Percentiles rank a stretch among this genome's conserved stretches.
Conservation (phyloP, 2,329 filamentous ascomycete species). For the Diaporthe citrichinensis region DNA sequence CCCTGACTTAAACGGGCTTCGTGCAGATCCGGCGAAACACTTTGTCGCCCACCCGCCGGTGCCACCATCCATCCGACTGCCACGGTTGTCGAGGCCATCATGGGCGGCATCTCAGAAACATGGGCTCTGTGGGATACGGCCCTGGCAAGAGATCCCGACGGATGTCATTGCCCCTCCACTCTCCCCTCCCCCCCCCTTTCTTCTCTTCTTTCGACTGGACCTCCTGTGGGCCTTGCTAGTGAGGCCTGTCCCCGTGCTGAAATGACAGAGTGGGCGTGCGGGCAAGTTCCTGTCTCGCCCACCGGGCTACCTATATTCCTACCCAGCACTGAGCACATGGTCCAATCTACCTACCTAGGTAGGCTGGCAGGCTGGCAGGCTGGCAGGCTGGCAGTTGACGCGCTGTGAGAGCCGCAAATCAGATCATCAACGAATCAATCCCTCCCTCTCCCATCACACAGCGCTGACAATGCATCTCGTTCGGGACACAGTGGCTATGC, state of each 20-base stretch:
- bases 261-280: background rate
- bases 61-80: background rate
- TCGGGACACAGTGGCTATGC: background rate
- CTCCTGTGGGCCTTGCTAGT: background rate
- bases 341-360: background rate
- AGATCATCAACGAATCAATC: background rate
- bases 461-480: constrained; percentile 15
- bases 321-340: background rate
- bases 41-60: background rate
- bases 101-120: background rate
- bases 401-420: background rate
- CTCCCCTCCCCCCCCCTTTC: background rate
- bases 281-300: background rate
- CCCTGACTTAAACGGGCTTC: constrained; percentile 19
- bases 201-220: background rate
- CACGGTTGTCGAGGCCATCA: background rate
- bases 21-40: constrained; percentile 27
- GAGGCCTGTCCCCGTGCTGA: background rate
- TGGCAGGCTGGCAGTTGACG: background rate
- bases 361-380: background rate
- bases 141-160: too few species aligned
- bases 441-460: background rate
- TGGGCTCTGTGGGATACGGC: background rate
- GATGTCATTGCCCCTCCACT: background rate
- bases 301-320: too few species aligned